phyloP scores from a whole-genome alignment of 202 grass and related monocot genomes.

The Schoenoplectus triqueter region DNA sequence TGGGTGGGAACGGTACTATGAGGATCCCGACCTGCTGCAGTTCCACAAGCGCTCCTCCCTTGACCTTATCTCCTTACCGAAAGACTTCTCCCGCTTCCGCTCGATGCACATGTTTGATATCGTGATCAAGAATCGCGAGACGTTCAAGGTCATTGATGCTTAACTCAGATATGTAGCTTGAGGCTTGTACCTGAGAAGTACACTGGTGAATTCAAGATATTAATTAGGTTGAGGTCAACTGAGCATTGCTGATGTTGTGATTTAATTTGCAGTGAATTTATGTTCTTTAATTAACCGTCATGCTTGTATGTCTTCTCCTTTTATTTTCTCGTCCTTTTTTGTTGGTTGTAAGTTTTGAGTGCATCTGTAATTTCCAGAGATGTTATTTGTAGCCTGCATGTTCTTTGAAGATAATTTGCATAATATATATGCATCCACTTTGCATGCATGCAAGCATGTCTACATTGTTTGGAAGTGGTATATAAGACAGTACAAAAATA shows the following conservation, averaged over 20 bases:
- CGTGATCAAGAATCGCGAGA: slow-evolving; percentile 77
- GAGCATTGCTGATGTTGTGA: slow-evolving; percentile 1
- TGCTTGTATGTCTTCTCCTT: slow-evolving; percentile 23
- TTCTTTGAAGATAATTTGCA: not conserved
- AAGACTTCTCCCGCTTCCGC: slow-evolving; percentile 65
- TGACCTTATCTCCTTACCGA: slow-evolving; percentile 79
- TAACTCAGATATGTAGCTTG: not conserved
- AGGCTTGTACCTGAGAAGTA: slow-evolving; percentile 1
- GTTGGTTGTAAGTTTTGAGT: slow-evolving; percentile 28
- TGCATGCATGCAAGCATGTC: not conserved
- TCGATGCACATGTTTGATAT: slow-evolving; percentile 88
- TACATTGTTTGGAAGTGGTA: not conserved
- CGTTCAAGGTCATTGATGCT: slow-evolving; percentile 76
- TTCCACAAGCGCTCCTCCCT: slow-evolving; percentile 66
- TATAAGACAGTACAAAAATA: not conserved
- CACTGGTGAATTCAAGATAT: slow-evolving; percentile 19
- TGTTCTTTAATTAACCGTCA: slow-evolving; percentile 5
- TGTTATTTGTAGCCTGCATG: slow-evolving; percentile 30
- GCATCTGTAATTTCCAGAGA: slow-evolving; percentile 32
- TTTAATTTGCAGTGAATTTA: not conserved
- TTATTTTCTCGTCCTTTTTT: not conserved
- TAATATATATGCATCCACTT: not conserved
- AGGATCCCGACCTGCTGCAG: slow-evolving; percentile 61
- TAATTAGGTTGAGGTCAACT: slow-evolving; percentile 15
- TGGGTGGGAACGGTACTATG: slow-evolving; percentile 79